A percentile compares a stretch with the other conserved stretches of the same genome.
phyloP scores from a whole-genome alignment of 177 flowering plant genomes.

The Vitis hybrid region DNA sequence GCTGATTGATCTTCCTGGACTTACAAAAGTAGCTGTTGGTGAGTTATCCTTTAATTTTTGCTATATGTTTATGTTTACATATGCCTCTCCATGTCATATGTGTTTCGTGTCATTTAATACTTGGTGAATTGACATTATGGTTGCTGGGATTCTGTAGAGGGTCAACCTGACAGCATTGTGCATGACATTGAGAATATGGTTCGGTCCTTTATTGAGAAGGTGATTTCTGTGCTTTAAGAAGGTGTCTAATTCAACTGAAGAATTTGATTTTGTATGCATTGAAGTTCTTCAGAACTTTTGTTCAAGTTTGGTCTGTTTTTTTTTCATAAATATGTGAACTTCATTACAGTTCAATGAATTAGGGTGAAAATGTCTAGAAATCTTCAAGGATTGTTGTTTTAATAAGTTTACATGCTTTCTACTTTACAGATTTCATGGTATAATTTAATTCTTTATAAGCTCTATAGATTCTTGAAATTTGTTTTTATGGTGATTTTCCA shows the following conservation, averaged over 20 bases:
- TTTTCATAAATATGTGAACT: too few relatives aligned
- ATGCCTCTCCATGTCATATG: neutral
- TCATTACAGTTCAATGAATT: neutral
- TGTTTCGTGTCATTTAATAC: neutral
- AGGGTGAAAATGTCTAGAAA: too few relatives aligned
- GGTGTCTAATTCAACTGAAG: neutral
- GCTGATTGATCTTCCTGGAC: conserved; percentile 85
- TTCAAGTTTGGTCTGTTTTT: too few relatives aligned
- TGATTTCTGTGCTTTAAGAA: conserved; percentile 14
- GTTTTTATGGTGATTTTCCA: neutral
- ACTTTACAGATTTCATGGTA: neutral
- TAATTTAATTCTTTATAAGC: neutral
- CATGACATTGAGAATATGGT: conserved; percentile 70
- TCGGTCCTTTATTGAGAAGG: conserved; percentile 66
- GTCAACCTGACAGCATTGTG: conserved; percentile 67
- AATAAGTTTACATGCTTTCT: neutral
- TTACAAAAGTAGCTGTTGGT: conserved; percentile 91
- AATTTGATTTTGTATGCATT: neutral
- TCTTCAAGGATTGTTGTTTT: neutral
- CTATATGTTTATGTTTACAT: neutral
- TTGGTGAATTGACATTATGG: neutral
- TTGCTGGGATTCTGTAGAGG: conserved; percentile 33
- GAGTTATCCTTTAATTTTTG: conserved; percentile 18
- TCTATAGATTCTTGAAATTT: neutral
- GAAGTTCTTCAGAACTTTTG: neutral